Percentiles rank a stretch among this genome's conserved stretches.
phyloP scores from a whole-genome alignment of 768 basidiomycete genomes.

The Amanita thiersii region DNA sequence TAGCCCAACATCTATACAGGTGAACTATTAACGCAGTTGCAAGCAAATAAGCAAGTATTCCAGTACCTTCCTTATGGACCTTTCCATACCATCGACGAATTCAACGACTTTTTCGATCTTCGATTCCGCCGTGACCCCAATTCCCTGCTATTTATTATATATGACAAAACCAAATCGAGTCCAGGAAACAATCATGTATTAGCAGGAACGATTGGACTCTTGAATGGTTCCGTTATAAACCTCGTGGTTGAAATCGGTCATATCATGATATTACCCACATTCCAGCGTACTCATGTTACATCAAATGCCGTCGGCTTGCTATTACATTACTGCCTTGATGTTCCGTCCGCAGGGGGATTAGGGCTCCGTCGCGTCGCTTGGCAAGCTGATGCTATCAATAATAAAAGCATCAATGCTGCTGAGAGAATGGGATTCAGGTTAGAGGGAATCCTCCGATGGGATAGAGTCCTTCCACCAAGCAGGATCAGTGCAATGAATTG shows the following conservation, averaged over 20 bases:
- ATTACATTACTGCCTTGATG: constrained; percentile 37
- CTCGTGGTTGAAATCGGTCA: constrained; percentile 47
- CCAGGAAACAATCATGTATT: no score
- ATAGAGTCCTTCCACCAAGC: constrained; percentile 32
- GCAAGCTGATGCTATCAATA: constrained; percentile 44
- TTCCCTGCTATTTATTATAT: constrained; percentile 40
- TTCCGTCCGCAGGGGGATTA: constrained; percentile 33
- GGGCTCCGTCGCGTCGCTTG: constrained; percentile 58
- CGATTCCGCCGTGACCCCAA: constrained; percentile 27
- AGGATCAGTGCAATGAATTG: constrained; percentile 32
- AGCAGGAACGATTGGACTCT: constrained; percentile 46
- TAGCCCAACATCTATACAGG: constrained; percentile 39
- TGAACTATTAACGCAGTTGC: constrained; percentile 25
- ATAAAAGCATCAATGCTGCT: constrained; percentile 38
- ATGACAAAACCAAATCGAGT: constrained; percentile 35
- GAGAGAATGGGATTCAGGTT: constrained; percentile 50
- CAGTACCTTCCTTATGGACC: constrained; percentile 45
- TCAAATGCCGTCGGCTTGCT: constrained; percentile 44
- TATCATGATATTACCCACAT: constrained; percentile 45
- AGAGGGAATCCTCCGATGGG: constrained; percentile 51
- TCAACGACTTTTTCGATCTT: constrained; percentile 25
- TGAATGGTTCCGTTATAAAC: constrained; percentile 33
- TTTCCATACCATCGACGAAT: constrained; percentile 27
- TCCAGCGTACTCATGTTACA: constrained; percentile 58
- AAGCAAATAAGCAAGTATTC: constrained; percentile 31